Base-by-base conservation (phyloP, 164 flowering plant genomes). In the Chimonanthus praecox region DNA sequence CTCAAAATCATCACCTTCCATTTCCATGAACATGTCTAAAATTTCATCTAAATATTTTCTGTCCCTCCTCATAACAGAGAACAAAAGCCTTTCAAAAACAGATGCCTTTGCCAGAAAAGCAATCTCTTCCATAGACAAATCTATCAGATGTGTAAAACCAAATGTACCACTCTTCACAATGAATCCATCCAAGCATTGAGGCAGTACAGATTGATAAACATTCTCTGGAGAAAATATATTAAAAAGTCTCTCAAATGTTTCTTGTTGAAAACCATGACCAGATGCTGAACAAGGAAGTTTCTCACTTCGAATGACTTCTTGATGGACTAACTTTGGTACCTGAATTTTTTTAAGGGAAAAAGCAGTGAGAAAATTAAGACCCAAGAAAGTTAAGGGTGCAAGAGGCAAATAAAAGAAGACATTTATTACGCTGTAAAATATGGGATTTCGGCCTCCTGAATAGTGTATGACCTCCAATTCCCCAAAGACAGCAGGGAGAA, bases 401-500 rank as follows among this genome's bases (percentile, higher is more conserved):
- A 33, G 2, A 33, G 33, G 33, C 0, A 33, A 33, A 33, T 33
- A 33, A 33, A 33, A 33, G 33, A 0, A 33, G 33, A 33, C 33
- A 33, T 33, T 33, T 68, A 71, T 68, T 83, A 93, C 98, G 97
- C 82, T 76, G 73, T 87, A 92, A 20, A 81, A 79, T 67, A 96
- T 92, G 75, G 98, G 97, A 86, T 87, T 96, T 45, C 72, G 86
- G 79, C 84, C 84, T 49, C 99, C 99, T 58, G 97, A 79, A 73
- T 85, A 91, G 80, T 84, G 84, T 70, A 96, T 49, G 33, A 91
- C 95, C 78, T 96, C 99, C 83, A 89, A 75, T 81, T 94, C 99
- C 78, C 99, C 99, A 82, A 93, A 94, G 15, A 97, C 91, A 78
- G 99, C 89, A 16, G 97, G 95, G 60, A 84, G 80, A 81, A 92